These are phyloP conservation scores for Solanum bulbocastanum DNA, from an alignment of 257 asterid species.

Conservation along the genomic window DNA sequence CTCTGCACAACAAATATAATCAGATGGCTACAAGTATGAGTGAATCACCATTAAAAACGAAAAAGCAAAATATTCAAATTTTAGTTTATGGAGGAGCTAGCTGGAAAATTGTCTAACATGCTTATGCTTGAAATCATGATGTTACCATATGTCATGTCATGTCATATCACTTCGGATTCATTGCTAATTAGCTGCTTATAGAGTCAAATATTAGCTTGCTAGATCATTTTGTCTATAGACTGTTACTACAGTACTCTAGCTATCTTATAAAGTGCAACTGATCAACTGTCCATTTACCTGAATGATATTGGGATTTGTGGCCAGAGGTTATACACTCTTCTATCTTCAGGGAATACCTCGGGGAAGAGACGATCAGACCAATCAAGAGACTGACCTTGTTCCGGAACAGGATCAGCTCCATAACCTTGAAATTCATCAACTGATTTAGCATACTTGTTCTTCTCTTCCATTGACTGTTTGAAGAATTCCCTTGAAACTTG, in stretches of 20 bases:
- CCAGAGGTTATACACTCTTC: constrained; percentile 34
- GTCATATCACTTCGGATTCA: not conserved
- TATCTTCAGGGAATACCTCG: constrained; percentile 24
- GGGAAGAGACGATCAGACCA: constrained; percentile 52
- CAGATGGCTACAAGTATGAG: not conserved
- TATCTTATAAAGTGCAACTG: not conserved
- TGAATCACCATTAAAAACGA: not conserved
- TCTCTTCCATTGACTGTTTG: constrained; percentile 39
- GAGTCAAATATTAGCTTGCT: not conserved
- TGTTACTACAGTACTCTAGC: not conserved
- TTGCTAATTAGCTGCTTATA: not conserved
- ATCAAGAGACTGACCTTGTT: constrained; percentile 46
- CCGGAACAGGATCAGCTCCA: constrained; percentile 60
- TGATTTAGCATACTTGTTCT: constrained; percentile 34
- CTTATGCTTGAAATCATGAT: not conserved
- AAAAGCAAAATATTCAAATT: not conserved
- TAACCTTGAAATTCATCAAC: constrained; percentile 40
- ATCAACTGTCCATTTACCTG: constrained; percentile 10
- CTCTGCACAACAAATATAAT: constrained; percentile 9
- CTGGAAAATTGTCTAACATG: not conserved
- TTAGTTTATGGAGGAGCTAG: not conserved
- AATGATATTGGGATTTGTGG: constrained; percentile 32
- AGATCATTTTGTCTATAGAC: not conserved
- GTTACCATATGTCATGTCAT: not conserved
- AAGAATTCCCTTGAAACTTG: constrained; percentile 33